phyloP scores from a whole-genome alignment of 179 eudicot genomes.

The Nepenthes alata region DNA sequence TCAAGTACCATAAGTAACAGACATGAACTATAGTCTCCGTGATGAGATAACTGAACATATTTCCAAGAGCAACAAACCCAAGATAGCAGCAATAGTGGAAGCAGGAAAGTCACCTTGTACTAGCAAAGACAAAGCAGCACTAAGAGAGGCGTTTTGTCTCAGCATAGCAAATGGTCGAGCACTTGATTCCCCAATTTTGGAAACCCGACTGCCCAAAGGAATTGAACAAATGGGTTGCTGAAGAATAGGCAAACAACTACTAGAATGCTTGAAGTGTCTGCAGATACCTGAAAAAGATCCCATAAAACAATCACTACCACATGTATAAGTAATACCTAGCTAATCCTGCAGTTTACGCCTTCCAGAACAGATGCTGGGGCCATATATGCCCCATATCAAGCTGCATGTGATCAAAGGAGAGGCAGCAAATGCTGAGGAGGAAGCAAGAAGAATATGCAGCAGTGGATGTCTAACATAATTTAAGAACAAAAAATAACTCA shows the following conservation, averaged over 20 bases:
- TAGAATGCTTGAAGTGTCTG: slow-evolving; percentile 37
- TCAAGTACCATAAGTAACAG: too few relatives aligned
- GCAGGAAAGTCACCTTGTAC: slow-evolving; percentile 53
- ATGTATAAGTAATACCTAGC: background rate
- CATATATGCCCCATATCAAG: background rate
- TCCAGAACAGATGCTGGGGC: background rate
- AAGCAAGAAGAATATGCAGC: background rate
- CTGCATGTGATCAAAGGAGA: background rate
- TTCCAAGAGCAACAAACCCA: slow-evolving; percentile 2
- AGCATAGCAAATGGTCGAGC: slow-evolving; percentile 60
- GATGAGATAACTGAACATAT: background rate
- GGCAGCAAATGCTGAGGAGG: background rate
- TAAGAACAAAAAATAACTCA: slow-evolving; percentile 7
- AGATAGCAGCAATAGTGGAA: background rate
- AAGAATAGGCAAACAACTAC: slow-evolving; percentile 37
- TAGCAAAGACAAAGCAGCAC: slow-evolving; percentile 60
- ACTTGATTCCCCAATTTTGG: slow-evolving; percentile 66
- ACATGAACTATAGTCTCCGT: too few relatives aligned
- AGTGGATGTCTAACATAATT: background rate
- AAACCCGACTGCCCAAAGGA: slow-evolving; percentile 93
- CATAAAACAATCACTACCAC: slow-evolving; percentile 1
- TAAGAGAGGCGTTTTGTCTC: slow-evolving; percentile 65
- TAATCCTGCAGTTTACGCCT: background rate
- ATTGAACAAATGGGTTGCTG: slow-evolving; percentile 49
- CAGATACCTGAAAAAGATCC: slow-evolving; percentile 30